Conservation (phyloP, 2,329 filamentous ascomycete genomes). For the Hymenoscyphus occultus region DNA sequence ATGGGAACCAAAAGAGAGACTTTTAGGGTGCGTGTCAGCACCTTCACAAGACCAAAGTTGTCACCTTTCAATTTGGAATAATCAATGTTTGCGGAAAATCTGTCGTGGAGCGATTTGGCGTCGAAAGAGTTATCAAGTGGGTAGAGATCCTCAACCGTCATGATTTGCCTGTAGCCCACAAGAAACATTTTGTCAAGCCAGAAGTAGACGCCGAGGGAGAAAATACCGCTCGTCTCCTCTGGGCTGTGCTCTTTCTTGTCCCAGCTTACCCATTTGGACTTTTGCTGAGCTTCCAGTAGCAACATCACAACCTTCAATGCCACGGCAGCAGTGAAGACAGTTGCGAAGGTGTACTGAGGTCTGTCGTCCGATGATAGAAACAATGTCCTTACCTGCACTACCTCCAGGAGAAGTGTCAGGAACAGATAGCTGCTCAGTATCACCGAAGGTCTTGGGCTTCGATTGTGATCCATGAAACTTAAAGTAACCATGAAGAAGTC, state of each 20-base stretch:
- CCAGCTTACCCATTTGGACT: slow-evolving; percentile 17
- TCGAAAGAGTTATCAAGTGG: slow-evolving; percentile 20
- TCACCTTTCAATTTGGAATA: slow-evolving; percentile 16
- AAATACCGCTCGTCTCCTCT: slow-evolving; percentile 35
- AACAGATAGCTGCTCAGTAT: slow-evolving; percentile 18
- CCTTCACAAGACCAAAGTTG: slow-evolving; percentile 25
- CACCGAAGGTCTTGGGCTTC: slow-evolving; percentile 17
- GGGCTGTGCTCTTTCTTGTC: slow-evolving; percentile 14
- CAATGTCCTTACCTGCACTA: slow-evolving; percentile 16
- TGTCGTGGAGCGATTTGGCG: slow-evolving; percentile 15
- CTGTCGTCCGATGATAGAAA: slow-evolving; percentile 14
- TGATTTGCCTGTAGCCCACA: slow-evolving; percentile 32
- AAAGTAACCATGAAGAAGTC: slow-evolving; percentile 10
- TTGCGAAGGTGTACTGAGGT: slow-evolving; percentile 2
- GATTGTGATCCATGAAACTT: slow-evolving; percentile 18
- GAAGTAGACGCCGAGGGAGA: slow-evolving; percentile 34
- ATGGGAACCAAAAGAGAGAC: slow-evolving; percentile 24
- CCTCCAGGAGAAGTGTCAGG: slow-evolving; percentile 16
- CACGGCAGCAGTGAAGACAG: slow-evolving; percentile 15
- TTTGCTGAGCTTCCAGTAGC: slow-evolving; percentile 21
- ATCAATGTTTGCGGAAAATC: slow-evolving; percentile 14
- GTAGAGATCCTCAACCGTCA: slow-evolving; percentile 32
- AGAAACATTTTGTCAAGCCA: slow-evolving; percentile 38
- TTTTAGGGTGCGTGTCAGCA: slow-evolving; percentile 28
- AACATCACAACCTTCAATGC: slow-evolving; percentile 21